Conservation (phyloP, 352 stramenopile species). For the Phytophthora parvispora region DNA sequence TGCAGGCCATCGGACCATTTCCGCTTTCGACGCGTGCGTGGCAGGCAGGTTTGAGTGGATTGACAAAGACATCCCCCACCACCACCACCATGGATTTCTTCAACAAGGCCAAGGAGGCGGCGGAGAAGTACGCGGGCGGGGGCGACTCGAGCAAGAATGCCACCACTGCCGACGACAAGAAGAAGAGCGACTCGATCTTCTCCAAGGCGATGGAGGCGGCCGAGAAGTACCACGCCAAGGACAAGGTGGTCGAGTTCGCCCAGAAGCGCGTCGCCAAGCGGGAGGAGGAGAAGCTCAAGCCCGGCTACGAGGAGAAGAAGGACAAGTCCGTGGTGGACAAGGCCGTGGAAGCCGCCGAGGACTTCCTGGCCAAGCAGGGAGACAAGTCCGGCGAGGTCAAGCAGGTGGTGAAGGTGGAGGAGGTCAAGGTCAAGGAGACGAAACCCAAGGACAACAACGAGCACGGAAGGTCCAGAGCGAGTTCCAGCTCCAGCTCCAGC, state of each 20-base stretch:
- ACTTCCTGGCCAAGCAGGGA: constrained; percentile 36
- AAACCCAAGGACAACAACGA: neutral
- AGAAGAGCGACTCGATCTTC: constrained; percentile 29
- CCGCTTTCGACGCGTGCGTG: constrained; percentile 13
- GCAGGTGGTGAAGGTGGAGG: neutral
- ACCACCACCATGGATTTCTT: constrained; percentile 27
- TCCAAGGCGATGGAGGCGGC: constrained; percentile 23
- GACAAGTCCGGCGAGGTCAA: neutral
- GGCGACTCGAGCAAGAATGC: constrained; percentile 19
- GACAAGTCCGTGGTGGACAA: constrained; percentile 35
- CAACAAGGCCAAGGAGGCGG: constrained; percentile 36
- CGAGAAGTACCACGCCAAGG: constrained; percentile 40
- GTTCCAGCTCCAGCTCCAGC: constrained; percentile 12
- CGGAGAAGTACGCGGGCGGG: constrained; percentile 18
- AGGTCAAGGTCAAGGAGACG: neutral
- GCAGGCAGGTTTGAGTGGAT: neutral
- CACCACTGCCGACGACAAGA: constrained; percentile 7
- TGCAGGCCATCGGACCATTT: constrained; percentile 9
- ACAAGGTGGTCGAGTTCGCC: constrained; percentile 31
- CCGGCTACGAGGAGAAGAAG: constrained; percentile 28
- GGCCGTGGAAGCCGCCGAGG: constrained; percentile 24
- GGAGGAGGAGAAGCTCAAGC: constrained; percentile 27
- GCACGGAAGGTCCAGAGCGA: neutral
- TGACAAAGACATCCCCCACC: neutral
- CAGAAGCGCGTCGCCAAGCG: constrained; percentile 33